Evolutionary conservation across 2,329 filamentous ascomycete genomes (phyloP).

Genomic region (Diplocarpon rosae): DNA sequence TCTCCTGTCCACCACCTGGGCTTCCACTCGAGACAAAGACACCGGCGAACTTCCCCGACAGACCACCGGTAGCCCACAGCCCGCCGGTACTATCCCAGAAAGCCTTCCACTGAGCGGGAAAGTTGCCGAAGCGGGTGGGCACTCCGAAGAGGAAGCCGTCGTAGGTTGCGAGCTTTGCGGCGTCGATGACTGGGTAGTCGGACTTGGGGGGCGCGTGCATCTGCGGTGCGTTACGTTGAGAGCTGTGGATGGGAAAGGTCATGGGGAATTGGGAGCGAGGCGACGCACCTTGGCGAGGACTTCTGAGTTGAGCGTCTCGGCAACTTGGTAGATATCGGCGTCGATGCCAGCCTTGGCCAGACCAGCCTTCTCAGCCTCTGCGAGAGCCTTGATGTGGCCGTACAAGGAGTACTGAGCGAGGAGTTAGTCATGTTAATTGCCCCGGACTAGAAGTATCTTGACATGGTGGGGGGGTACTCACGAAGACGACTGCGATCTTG

Average conservation of each 20-base stretch:
- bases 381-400: slow-evolving; percentile 76
- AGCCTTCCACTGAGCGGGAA: slow-evolving; percentile 86
- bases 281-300: slow-evolving; percentile 53
- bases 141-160: slow-evolving; percentile 90
- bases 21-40: slow-evolving; percentile 83
- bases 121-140: slow-evolving; percentile 93
- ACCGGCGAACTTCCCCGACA: slow-evolving; percentile 81
- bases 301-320: slow-evolving; percentile 77
- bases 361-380: slow-evolving; percentile 82
- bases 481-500: slow-evolving; percentile 84
- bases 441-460: too few relatives aligned
- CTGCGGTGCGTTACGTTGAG: slow-evolving; percentile 22
- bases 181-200: slow-evolving; percentile 51
- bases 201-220: slow-evolving; percentile 81
- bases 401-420: slow-evolving; percentile 73
- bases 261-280: background rate
- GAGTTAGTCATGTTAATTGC: too few relatives aligned
- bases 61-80: slow-evolving; percentile 70
- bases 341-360: slow-evolving; percentile 77
- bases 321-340: slow-evolving; percentile 62
- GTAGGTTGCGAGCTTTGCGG: slow-evolving; percentile 55
- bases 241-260: background rate
- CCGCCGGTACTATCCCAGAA: slow-evolving; percentile 82
- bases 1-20: slow-evolving; percentile 84
- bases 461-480: slow-evolving; percentile 35